phyloP scores from a whole-genome alignment of 352 stramenopile genomes.

The Pythium phragmitis region DNA sequence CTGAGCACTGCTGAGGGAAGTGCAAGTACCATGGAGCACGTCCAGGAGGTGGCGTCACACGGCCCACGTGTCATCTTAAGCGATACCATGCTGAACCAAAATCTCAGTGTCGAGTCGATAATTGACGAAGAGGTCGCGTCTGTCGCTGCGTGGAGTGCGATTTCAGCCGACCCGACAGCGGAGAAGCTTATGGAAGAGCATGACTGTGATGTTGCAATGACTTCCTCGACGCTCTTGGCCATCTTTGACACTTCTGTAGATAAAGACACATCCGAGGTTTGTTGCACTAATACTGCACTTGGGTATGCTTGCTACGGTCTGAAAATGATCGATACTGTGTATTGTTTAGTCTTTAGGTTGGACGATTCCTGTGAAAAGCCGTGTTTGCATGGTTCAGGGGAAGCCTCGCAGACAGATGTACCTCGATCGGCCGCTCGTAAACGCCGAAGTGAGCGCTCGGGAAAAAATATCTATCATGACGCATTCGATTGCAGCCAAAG shows the following conservation, averaged over 20 bases:
- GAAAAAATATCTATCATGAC: slow-evolving; percentile 24
- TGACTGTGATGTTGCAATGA: slow-evolving; percentile 70
- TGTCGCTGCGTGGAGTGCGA: slow-evolving; percentile 22
- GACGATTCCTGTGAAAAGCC: slow-evolving; percentile 60
- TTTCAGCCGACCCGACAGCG: slow-evolving; percentile 59
- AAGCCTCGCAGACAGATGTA: slow-evolving; percentile 49
- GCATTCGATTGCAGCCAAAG: slow-evolving; percentile 31
- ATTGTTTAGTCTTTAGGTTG: slow-evolving; percentile 37
- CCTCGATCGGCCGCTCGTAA: slow-evolving; percentile 43
- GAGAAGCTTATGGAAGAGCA: slow-evolving; percentile 63
- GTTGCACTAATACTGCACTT: background rate
- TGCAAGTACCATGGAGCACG: slow-evolving; percentile 37
- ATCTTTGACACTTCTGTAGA: slow-evolving; percentile 52
- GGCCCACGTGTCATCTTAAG: slow-evolving; percentile 28
- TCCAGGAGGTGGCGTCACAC: slow-evolving; percentile 38
- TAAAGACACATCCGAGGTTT: slow-evolving; percentile 27
- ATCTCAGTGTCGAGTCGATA: background rate
- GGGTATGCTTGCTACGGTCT: background rate
- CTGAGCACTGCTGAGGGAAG: slow-evolving; percentile 9
- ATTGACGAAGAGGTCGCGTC: background rate
- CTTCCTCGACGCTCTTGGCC: slow-evolving; percentile 60
- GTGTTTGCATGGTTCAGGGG: slow-evolving; percentile 33
- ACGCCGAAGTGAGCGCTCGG: slow-evolving; percentile 23
- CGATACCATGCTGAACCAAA: slow-evolving; percentile 12
- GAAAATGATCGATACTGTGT: background rate